These are phyloP conservation scores for Aureobasidium lini DNA, from an alignment of 2,329 filamentous ascomycete species.

Conservation along the genomic window DNA sequence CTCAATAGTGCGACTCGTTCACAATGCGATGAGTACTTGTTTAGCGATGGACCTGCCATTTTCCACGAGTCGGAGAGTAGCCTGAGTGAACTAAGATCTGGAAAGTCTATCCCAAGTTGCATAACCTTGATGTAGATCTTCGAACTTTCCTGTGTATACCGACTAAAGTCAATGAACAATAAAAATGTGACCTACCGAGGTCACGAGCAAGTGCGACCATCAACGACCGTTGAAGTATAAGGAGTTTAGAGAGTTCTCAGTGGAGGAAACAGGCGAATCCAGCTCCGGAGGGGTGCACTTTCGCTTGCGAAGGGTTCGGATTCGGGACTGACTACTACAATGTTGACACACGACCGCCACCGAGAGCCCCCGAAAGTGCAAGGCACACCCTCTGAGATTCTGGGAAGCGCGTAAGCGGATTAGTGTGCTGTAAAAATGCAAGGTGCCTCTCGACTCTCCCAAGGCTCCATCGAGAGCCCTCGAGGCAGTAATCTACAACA, in stretches of 20 bases:
- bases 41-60: not conserved
- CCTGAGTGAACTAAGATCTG: not conserved
- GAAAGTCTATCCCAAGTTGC: not conserved
- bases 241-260: too few relatives aligned
- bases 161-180: not conserved
- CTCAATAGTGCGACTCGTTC: not conserved
- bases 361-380: too few relatives aligned
- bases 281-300: too few relatives aligned
- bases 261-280: too few relatives aligned
- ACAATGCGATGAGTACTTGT: not conserved
- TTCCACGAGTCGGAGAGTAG: conserved; percentile 2
- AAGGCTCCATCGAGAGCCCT: not conserved
- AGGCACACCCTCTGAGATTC: too few relatives aligned
- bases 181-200: not conserved
- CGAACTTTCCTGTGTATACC: not conserved
- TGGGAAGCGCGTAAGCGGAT: too few relatives aligned
- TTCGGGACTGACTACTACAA: too few relatives aligned
- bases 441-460: not conserved
- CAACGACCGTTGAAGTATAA: too few relatives aligned
- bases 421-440: not conserved
- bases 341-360: too few relatives aligned
- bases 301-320: too few relatives aligned
- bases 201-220: too few relatives aligned
- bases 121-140: not conserved
- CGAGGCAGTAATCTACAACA: not conserved